phyloP scores from a whole-genome alignment of 306 rosid species.

The Acacia acuminata region DNA sequence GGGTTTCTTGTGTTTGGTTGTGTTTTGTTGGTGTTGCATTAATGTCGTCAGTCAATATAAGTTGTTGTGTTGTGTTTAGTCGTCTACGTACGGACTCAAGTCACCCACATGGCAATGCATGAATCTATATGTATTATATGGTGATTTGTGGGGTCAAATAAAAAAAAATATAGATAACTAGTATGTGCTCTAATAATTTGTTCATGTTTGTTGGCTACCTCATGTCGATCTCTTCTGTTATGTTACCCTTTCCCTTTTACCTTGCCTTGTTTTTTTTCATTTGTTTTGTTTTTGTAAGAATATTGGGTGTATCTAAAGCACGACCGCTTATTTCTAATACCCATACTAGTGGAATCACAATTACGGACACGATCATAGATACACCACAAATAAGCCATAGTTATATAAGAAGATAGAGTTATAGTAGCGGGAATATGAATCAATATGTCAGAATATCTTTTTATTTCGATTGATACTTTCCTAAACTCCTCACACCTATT shows the following conservation, averaged over 20 bases:
- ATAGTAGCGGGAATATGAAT: no score
- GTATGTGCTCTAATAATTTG: conserved; percentile 1
- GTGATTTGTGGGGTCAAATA: conserved; percentile 24
- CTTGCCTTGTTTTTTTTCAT: neutral
- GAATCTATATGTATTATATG: neutral
- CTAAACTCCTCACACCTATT: no score
- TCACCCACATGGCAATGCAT: neutral
- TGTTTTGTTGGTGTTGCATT: conserved; percentile 10
- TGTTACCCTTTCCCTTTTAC: neutral
- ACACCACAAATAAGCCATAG: no score
- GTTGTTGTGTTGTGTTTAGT: conserved; percentile 17
- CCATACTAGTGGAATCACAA: no score
- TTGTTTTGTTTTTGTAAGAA: neutral
- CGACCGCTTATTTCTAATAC: no score
- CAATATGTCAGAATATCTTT: no score
- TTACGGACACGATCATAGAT: no score
- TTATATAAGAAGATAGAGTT: no score
- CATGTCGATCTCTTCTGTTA: neutral
- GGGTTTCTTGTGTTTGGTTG: neutral
- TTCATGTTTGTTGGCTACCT: neutral
- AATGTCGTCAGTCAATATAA: neutral
- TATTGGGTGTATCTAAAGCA: no score
- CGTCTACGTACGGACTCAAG: neutral
- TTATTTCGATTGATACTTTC: no score
- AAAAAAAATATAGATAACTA: conserved; percentile 19